These are phyloP conservation scores for Aspergillus nomiae DNA, from an alignment of 2,329 filamentous ascomycete genomes.

Conservation along the genomic window DNA sequence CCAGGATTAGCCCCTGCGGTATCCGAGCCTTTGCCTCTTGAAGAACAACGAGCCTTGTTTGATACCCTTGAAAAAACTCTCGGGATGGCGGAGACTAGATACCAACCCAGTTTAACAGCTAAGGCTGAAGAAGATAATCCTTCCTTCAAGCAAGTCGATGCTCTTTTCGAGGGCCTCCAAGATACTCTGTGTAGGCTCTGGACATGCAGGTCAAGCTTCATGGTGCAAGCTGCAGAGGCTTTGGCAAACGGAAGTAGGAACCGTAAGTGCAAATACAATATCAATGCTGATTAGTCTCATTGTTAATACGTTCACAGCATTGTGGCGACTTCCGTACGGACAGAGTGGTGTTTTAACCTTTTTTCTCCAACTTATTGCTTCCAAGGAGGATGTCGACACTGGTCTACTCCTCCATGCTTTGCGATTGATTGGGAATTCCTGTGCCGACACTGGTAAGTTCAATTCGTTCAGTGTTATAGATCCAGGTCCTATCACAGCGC, in stretches of 20 bases:
- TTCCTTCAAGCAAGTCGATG: slow-evolving; percentile 32
- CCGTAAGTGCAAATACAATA: slow-evolving; percentile 32
- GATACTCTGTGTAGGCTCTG: slow-evolving; percentile 38
- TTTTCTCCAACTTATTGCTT: slow-evolving; percentile 42
- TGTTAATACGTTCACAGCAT: slow-evolving; percentile 29
- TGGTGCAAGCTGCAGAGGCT: slow-evolving; percentile 39
- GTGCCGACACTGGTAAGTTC: slow-evolving; percentile 45
- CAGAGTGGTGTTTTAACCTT: slow-evolving; percentile 44
- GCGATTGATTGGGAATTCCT: slow-evolving; percentile 48
- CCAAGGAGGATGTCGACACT: slow-evolving; percentile 30
- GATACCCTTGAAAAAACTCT: slow-evolving; percentile 34
- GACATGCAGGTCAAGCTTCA: slow-evolving; percentile 36
- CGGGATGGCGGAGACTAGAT: slow-evolving; percentile 23
- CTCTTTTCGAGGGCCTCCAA: slow-evolving; percentile 30
- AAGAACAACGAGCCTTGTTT: slow-evolving; percentile 40
- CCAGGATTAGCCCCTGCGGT: slow-evolving; percentile 22
- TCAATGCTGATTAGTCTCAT: neutral
- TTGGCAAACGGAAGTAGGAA: slow-evolving; percentile 47
- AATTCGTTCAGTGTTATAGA: neutral
- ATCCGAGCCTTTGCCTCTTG: slow-evolving; percentile 19
- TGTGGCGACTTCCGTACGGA: slow-evolving; percentile 43
- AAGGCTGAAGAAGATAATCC: slow-evolving; percentile 31
- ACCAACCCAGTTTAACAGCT: slow-evolving; percentile 25
- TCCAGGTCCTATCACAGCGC: neutral
- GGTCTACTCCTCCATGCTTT: slow-evolving; percentile 43